A percentile compares a stretch with the other conserved stretches of the same genome.
These are phyloP conservation scores for Diversispora epigaea DNA, from an alignment of 192 early-diverging fungal genomes.

Conservation along the genomic window DNA sequence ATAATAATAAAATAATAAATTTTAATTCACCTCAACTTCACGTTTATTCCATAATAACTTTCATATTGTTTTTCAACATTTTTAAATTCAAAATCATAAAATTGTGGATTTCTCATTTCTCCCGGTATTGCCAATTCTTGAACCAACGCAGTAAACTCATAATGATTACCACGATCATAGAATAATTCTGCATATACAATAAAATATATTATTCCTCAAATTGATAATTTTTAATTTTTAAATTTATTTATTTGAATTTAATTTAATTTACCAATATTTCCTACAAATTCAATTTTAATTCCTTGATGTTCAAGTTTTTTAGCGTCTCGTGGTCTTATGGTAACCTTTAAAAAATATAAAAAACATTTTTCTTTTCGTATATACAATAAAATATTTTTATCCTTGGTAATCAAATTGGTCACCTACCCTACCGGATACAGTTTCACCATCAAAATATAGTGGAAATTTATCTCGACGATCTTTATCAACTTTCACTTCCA, in stretches of 20 bases:
- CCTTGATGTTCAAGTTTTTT: conserved; percentile 97
- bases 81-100: conserved; percentile 96
- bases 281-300: conserved; percentile 99
- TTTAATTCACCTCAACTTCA: conserved; percentile 75
- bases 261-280: conserved; percentile 76
- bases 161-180: conserved; percentile 92
- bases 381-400: background rate
- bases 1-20: too few relatives aligned
- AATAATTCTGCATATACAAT: conserved; percentile 70
- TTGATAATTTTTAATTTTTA: background rate
- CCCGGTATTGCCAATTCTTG: conserved; percentile 96
- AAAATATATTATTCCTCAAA: too few relatives aligned
- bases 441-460: conserved; percentile 95
- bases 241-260: background rate
- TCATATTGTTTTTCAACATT: conserved; percentile 99
- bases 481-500: conserved; percentile 93
- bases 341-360: conserved; percentile 54
- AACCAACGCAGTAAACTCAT: conserved; percentile 89
- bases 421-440: conserved; percentile 86
- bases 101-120: conserved; percentile 76
- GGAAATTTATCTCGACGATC: conserved; percentile 90
- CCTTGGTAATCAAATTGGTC: background rate
- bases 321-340: conserved; percentile 78
- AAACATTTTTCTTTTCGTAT: background rate
- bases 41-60: conserved; percentile 97